phyloP scores from a whole-genome alignment of 2,329 filamentous ascomycete genomes.

The Lasiodiplodia hormozganensis region DNA sequence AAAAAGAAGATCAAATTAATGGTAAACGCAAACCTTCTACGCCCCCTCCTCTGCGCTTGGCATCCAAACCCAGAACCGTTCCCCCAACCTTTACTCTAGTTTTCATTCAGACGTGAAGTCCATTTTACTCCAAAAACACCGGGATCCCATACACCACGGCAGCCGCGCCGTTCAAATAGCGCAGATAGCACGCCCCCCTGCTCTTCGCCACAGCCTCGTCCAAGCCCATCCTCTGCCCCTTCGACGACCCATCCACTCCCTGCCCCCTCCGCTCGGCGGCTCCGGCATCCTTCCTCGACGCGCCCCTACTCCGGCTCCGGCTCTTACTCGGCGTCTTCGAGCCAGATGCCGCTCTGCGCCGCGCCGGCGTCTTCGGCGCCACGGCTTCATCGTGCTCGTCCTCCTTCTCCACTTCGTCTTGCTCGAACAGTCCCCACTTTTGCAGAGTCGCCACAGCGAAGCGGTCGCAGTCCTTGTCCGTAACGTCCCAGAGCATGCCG shows the following conservation, averaged over 20 bases:
- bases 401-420: slow-evolving; percentile 34
- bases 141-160: slow-evolving; percentile 95
- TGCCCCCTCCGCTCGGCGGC: background rate
- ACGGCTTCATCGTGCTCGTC: slow-evolving; percentile 37
- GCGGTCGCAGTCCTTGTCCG: slow-evolving; percentile 94
- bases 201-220: slow-evolving; percentile 82
- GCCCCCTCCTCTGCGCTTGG: too few relatives aligned
- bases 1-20: background rate
- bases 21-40: background rate
- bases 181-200: slow-evolving; percentile 80
- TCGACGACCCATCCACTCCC: background rate
- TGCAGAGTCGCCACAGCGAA: slow-evolving; percentile 82
- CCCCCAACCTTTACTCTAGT: too few relatives aligned
- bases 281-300: slow-evolving; percentile 30
- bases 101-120: background rate
- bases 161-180: slow-evolving; percentile 91
- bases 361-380: slow-evolving; percentile 24
- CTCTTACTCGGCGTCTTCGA: slow-evolving; percentile 32
- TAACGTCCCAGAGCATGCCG: slow-evolving; percentile 97
- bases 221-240: slow-evolving; percentile 52
- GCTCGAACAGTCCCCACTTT: slow-evolving; percentile 78
- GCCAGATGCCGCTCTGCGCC: slow-evolving; percentile 33
- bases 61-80: background rate
- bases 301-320: slow-evolving; percentile 33
- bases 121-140: slow-evolving; percentile 69